Conservation (phyloP, 1,284 basidiomycete genomes). For the Baeospora myosura region DNA sequence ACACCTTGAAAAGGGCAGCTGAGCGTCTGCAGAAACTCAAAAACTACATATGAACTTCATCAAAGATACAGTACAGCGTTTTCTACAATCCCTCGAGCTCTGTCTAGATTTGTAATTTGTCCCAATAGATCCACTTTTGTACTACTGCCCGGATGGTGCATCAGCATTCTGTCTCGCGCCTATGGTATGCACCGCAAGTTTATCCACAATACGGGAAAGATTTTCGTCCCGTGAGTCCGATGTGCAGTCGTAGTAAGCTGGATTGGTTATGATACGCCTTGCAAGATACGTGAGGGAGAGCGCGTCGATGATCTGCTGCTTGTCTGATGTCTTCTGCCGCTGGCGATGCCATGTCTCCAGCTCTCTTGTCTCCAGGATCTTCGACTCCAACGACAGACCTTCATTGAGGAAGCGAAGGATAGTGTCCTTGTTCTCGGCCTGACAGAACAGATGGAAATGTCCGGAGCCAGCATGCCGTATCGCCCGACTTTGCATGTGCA, state of each 20-base stretch:
- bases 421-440: conserved; percentile 73
- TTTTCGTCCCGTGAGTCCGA: conserved; percentile 39
- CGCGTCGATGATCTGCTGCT: conserved; percentile 69
- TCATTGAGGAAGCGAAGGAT: conserved; percentile 78
- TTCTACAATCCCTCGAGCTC: too few species aligned
- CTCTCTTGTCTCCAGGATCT: conserved; percentile 48
- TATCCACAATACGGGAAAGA: conserved; percentile 70
- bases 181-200: too few species aligned
- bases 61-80: too few species aligned
- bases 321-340: conserved; percentile 36
- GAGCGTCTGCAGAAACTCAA: conserved; percentile 70
- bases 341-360: conserved; percentile 48
- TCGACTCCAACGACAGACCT: conserved; percentile 86
- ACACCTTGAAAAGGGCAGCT: conserved; percentile 72
- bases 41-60: conserved; percentile 47
- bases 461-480: conserved; percentile 57
- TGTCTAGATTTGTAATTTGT: too few species aligned
- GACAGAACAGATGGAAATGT: conserved; percentile 81
- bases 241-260: conserved; percentile 74
- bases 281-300: conserved; percentile 81
- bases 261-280: conserved; percentile 70
- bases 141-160: too few species aligned
- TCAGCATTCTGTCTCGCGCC: too few species aligned
- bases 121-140: too few species aligned
- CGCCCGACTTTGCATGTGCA: conserved; percentile 88